A percentile compares a stretch with the other conserved stretches of the same genome.
Evolutionary conservation across 176 grass and related monocot genomes (phyloP).

Genomic region (Thalia dealbata): DNA sequence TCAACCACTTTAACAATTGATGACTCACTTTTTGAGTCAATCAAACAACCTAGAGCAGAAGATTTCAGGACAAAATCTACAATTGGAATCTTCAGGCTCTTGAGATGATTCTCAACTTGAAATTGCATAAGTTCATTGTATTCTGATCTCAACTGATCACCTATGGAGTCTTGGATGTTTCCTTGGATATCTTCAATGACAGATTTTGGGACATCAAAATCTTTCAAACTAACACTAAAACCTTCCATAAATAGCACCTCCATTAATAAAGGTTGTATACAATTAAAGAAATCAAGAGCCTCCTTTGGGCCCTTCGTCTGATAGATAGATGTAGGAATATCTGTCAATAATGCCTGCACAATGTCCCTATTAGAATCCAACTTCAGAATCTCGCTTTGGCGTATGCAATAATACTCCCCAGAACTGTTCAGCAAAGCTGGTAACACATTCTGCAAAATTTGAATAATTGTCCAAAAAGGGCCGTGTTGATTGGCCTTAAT

Average conservation of each 20-base stretch:
- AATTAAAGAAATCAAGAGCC: slow-evolving; percentile 59
- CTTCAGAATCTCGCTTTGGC: slow-evolving; percentile 39
- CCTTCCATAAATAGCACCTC: slow-evolving; percentile 64
- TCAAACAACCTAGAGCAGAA: slow-evolving; percentile 42
- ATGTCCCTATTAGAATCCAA: slow-evolving; percentile 51
- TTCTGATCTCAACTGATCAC: slow-evolving; percentile 39
- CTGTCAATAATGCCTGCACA: slow-evolving; percentile 42
- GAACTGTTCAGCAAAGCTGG: slow-evolving; percentile 41
- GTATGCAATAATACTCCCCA: slow-evolving; percentile 35
- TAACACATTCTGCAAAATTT: slow-evolving; percentile 68
- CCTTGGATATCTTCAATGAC: slow-evolving; percentile 38
- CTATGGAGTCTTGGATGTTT: slow-evolving; percentile 38
- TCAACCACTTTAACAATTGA: slow-evolving; percentile 61
- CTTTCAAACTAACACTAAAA: slow-evolving; percentile 70
- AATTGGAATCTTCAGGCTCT: slow-evolving; percentile 45
- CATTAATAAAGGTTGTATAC: slow-evolving; percentile 77
- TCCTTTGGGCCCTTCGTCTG: slow-evolving; percentile 45
- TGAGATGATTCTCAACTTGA: slow-evolving; percentile 56
- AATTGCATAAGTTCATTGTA: slow-evolving; percentile 49
- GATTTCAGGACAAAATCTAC: slow-evolving; percentile 43
- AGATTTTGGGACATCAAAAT: slow-evolving; percentile 58
- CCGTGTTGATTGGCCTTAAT: slow-evolving; percentile 29
- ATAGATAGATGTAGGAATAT: slow-evolving; percentile 54
- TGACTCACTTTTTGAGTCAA: slow-evolving; percentile 62
- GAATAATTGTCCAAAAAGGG: slow-evolving; percentile 44